A percentile compares a stretch with the other conserved stretches of the same genome.
phyloP scores from a whole-genome alignment of 2,329 filamentous ascomycete species.

The Endoconidiophora polonica region DNA sequence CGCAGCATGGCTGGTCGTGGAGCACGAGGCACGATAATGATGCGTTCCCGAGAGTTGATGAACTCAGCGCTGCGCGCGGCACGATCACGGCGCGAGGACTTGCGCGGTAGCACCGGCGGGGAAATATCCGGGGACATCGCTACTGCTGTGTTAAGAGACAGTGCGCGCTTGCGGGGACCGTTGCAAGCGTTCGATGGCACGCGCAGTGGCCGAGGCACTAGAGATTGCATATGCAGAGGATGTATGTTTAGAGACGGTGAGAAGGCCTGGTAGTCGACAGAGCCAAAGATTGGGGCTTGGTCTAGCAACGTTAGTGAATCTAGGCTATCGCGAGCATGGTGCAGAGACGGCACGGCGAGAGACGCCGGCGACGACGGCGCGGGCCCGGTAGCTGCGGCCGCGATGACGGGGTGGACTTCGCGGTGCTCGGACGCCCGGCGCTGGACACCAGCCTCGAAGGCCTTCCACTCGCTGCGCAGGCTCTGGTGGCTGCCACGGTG shows the following conservation, averaged over 20 bases:
- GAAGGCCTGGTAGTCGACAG: too few relatives aligned
- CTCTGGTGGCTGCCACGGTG: conserved; percentile 2
- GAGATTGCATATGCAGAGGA: background rate
- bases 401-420: background rate
- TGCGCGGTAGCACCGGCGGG: background rate
- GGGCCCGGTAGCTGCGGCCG: background rate
- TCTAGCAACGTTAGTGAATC: too few relatives aligned
- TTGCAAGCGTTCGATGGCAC: background rate
- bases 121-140: background rate
- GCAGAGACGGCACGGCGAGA: background rate
- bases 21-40: background rate
- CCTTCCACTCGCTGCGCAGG: conserved; percentile 5
- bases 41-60: too few relatives aligned
- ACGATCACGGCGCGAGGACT: conserved; percentile 7
- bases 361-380: background rate
- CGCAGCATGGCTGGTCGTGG: conserved; percentile 3
- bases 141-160: background rate
- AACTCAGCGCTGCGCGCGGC: background rate
- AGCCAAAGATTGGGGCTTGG: too few relatives aligned
- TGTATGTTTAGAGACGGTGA: background rate
- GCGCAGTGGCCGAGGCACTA: background rate
- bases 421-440: background rate
- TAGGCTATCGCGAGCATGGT: too few relatives aligned
- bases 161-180: background rate
- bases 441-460: conserved; percentile 5